Base-by-base conservation (phyloP, 352 stramenopile genomes). In the Globisporangium polare region DNA sequence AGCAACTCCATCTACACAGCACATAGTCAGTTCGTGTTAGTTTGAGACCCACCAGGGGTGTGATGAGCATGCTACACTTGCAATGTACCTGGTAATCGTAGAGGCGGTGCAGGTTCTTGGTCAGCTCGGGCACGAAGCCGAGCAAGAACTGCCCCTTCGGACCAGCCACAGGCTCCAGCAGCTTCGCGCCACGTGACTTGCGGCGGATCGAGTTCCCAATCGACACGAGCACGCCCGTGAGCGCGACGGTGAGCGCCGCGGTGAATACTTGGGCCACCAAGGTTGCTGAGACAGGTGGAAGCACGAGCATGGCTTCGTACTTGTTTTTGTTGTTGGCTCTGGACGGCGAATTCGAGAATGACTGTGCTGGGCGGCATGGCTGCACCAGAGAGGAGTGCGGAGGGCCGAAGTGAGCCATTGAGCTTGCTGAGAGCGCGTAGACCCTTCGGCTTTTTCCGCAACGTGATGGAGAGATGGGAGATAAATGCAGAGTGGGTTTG, bases 11-110 rank as follows among this genome's bases (percentile, higher is more conserved):
- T 43, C 8, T 41, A 41, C 15, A 43, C 3, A 43, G 3, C 13
- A 73, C 15, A 73, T 27, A 80, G 74, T n/a, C n/a, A n/a, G n/a
- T n/a, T n/a, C 17, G 88, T 64, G 46, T 63, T 35, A 88, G 52
- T 47, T 33, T 9, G 29, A 33, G 29, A 33, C 5, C 8, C 3
- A 7, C 29, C 5, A 33, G 29, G 29, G 29, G n/a, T n/a, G n/a
- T n/a, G n/a, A n/a, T n/a, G n/a, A n/a, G n/a, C n/a, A n/a, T n/a
- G n/a, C n/a, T n/a, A n/a, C 15, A 31, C 17, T 2, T 17, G 24
- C 10, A n/a, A 73, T 62, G 12, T 45, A 57, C 47, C 58, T 59
- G 58, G 26, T 62, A 67, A n/a, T 67, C 45, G 53, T 68, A 66
- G 18, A 66, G 45, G 57, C 58, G 63, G 24, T 60, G 20, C 5